These are phyloP conservation scores for Dioszegia crocea DNA, from an alignment of 768 basidiomycete species.

Conservation along the genomic window DNA sequence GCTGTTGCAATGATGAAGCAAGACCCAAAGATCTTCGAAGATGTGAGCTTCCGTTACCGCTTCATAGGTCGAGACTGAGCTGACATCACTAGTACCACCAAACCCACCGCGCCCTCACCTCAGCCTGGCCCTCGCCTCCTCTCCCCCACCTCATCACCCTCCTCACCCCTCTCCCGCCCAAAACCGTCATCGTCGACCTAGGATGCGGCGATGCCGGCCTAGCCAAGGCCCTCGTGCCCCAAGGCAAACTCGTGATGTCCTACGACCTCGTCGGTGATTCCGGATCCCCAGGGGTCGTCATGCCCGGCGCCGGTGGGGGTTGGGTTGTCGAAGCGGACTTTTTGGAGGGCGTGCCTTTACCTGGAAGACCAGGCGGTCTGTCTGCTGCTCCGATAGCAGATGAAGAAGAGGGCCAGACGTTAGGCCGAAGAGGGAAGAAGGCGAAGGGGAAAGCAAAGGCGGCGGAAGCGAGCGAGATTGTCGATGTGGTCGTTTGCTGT, in stretches of 20 bases:
- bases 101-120: conserved; percentile 86
- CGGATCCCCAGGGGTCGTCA: conserved; percentile 62
- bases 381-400: conserved; percentile 5
- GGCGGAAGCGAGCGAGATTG: conserved; percentile 63
- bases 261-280: conserved; percentile 49
- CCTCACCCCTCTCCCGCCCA: conserved; percentile 62
- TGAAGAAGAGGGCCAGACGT: conserved; percentile 52
- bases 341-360: conserved; percentile 71
- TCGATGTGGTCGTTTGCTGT: conserved; percentile 88
- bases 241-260: conserved; percentile 53
- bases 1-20: conserved; percentile 78
- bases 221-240: conserved; percentile 66
- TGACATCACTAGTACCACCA: conserved; percentile 68
- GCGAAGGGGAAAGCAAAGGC: conserved; percentile 54
- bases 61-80: neutral
- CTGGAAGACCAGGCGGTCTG: conserved; percentile 56
- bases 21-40: conserved; percentile 73
- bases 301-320: conserved; percentile 46
- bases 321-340: conserved; percentile 90
- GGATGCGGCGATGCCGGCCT: conserved; percentile 93
- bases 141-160: conserved; percentile 70
- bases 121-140: conserved; percentile 90
- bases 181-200: conserved; percentile 79
- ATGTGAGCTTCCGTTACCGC: conserved; percentile 56
- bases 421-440: conserved; percentile 14